A percentile compares a stretch with the other conserved stretches of the same genome.
Evolutionary conservation across 2,329 filamentous ascomycete species (phyloP).

Genomic region (Lizonia empirigonia): DNA sequence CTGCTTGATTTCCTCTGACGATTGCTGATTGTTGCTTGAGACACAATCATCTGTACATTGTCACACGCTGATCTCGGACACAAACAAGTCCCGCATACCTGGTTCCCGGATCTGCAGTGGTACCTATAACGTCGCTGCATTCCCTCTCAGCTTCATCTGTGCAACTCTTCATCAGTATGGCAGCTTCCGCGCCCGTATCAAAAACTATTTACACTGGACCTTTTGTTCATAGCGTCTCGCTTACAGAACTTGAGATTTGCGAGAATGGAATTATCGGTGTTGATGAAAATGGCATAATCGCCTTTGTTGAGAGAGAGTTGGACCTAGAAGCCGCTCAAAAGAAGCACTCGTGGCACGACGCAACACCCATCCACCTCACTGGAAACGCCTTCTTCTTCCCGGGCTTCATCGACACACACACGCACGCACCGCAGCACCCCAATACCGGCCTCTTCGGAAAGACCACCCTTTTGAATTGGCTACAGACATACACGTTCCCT

Average conservation of each 20-base stretch:
- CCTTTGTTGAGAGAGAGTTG: slow-evolving; percentile 51
- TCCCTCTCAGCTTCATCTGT: background rate
- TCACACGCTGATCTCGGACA: background rate
- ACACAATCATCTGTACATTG: background rate
- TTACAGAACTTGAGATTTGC: slow-evolving; percentile 57
- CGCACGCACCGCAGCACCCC: slow-evolving; percentile 93
- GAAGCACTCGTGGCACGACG: slow-evolving; percentile 48
- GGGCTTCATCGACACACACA: slow-evolving; percentile 89
- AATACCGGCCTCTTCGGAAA: slow-evolving; percentile 95
- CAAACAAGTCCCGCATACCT: slow-evolving; percentile 1
- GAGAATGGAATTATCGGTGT: slow-evolving; percentile 57
- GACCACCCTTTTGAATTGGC: slow-evolving; percentile 89
- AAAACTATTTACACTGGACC: slow-evolving; percentile 62
- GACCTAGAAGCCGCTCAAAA: slow-evolving; percentile 27
- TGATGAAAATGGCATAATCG: slow-evolving; percentile 59
- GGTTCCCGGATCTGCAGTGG: slow-evolving; percentile 1
- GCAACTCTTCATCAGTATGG: slow-evolving; percentile 29
- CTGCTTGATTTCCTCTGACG: background rate
- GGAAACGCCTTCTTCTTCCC: slow-evolving; percentile 79
- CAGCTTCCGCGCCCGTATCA: slow-evolving; percentile 34
- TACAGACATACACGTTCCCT: slow-evolving; percentile 93
- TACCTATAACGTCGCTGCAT: slow-evolving; percentile 1
- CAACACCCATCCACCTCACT: slow-evolving; percentile 45
- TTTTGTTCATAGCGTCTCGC: slow-evolving; percentile 63
- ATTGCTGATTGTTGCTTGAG: slow-evolving; percentile 1